Conservation (phyloP, 106 monocot species). For the Acorus calamus region DNA sequence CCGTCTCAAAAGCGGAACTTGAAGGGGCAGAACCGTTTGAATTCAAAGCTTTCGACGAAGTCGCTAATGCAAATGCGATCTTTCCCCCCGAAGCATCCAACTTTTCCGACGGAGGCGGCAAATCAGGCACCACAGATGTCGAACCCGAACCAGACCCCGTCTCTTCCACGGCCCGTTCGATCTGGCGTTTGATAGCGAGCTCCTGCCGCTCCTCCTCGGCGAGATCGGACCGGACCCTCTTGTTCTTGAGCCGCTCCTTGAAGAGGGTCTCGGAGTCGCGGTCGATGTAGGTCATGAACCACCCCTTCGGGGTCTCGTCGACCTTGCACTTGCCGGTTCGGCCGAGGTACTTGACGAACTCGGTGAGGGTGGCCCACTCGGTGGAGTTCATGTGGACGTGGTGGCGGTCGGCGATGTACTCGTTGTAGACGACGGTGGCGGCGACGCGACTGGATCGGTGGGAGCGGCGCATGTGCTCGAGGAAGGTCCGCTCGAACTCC, state of each 20-base stretch:
- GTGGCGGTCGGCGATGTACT: conserved; percentile 82
- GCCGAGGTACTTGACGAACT: conserved; percentile 89
- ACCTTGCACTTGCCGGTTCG: conserved; percentile 81
- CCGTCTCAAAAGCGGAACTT: conserved; percentile 8
- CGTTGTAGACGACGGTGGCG: conserved; percentile 96
- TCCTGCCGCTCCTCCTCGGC: conserved; percentile 88
- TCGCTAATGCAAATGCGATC: conserved; percentile 17
- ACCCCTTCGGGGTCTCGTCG: conserved; percentile 93
- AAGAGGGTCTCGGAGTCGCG: conserved; percentile 74
- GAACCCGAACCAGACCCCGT: neutral
- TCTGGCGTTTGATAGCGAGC: conserved; percentile 55
- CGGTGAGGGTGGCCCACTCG: conserved; percentile 87
- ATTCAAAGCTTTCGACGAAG: neutral
- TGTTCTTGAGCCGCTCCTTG: conserved; percentile 69
- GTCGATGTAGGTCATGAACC: conserved; percentile 97
- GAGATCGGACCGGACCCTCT: conserved; percentile 56
- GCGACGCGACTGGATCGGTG: conserved; percentile 87
- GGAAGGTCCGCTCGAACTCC: conserved; percentile 67
- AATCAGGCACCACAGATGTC: neutral
- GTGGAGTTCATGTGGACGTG: conserved; percentile 98
- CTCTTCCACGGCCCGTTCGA: conserved; percentile 39
- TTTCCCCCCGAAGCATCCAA: neutral
- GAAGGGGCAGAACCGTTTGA: too few species aligned
- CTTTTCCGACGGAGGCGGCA: neutral
- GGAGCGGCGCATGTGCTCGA: conserved; percentile 69